Percentiles rank a stretch among this genome's conserved stretches.
These are phyloP conservation scores for Cutaneotrichosporon sp. DNA, from an alignment of 1,284 basidiomycete genomes.

Conservation along the genomic window DNA sequence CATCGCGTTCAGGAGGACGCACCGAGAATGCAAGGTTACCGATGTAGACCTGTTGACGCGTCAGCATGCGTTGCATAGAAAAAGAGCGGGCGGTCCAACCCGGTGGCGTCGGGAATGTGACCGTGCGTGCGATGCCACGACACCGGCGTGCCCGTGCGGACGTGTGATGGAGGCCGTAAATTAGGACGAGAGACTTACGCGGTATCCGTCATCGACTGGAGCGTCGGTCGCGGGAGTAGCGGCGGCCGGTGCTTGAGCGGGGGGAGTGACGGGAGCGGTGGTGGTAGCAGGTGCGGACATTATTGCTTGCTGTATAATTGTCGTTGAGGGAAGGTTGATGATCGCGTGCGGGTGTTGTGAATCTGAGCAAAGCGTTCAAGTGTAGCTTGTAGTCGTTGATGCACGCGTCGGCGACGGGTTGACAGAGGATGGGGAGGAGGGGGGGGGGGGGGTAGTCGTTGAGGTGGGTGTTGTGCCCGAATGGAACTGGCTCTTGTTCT, in stretches of 20 bases:
- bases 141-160: not conserved
- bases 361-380: conserved; percentile 4
- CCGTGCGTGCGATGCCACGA: not conserved
- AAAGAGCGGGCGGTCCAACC: not conserved
- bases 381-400: conserved; percentile 11
- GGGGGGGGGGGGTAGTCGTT: conserved; percentile 14
- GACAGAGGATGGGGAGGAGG: conserved; percentile 7
- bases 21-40: conserved; percentile 46
- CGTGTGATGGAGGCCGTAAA: not conserved
- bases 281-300: conserved; percentile 19
- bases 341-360: conserved; percentile 4
- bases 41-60: conserved; percentile 40
- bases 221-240: conserved; percentile 4
- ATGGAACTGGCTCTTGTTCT: no score
- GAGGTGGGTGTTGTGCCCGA: not conserved
- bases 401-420: conserved; percentile 4
- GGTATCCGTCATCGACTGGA: conserved; percentile 17
- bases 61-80: not conserved
- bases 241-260: conserved; percentile 6
- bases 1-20: conserved; percentile 4
- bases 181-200: conserved; percentile 18
- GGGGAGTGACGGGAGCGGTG: not conserved
- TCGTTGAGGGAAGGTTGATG: conserved; percentile 1
- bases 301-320: conserved; percentile 10
- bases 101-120: not conserved